Conservation (phyloP, 106 monocot genomes). For the Dendrobium huoshanense region DNA sequence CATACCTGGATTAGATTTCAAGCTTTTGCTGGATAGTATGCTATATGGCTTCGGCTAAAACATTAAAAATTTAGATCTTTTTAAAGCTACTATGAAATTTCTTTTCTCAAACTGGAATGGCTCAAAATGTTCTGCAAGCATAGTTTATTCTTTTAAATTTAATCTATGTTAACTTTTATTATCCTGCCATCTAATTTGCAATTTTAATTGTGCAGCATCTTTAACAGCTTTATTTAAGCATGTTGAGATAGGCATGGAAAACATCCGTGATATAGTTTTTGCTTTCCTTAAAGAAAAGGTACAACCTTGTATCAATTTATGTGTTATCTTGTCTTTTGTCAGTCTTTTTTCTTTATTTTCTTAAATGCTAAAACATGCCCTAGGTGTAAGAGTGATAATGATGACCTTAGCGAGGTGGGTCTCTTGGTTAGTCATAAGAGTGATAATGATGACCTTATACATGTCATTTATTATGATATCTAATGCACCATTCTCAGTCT, state of each 20-base stretch:
- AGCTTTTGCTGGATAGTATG: not conserved
- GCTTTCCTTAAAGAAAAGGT: constrained; percentile 95
- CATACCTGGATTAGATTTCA: not conserved
- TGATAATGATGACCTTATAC: too few species aligned
- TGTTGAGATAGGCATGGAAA: constrained; percentile 68
- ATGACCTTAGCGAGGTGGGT: not conserved
- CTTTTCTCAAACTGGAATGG: not conserved
- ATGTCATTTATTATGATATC: too few species aligned
- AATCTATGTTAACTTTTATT: not conserved
- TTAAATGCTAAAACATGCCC: not conserved
- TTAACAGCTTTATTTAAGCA: constrained; percentile 88
- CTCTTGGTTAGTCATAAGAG: constrained; percentile 42
- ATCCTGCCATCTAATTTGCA: not conserved
- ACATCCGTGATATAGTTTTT: constrained; percentile 92
- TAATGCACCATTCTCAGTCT: too few species aligned
- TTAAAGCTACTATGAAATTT: not conserved
- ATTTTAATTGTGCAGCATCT: constrained; percentile 43
- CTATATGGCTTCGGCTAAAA: not conserved
- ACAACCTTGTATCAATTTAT: not conserved
- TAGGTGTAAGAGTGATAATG: constrained; percentile 41
- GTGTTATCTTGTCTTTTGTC: not conserved
- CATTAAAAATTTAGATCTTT: not conserved
- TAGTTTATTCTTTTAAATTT: not conserved
- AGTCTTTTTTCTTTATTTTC: constrained; percentile 3
- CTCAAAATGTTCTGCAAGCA: not conserved